These are phyloP conservation scores for Colletotrichum paranaense DNA, from an alignment of 2,329 filamentous ascomycete species.

Conservation along the genomic window DNA sequence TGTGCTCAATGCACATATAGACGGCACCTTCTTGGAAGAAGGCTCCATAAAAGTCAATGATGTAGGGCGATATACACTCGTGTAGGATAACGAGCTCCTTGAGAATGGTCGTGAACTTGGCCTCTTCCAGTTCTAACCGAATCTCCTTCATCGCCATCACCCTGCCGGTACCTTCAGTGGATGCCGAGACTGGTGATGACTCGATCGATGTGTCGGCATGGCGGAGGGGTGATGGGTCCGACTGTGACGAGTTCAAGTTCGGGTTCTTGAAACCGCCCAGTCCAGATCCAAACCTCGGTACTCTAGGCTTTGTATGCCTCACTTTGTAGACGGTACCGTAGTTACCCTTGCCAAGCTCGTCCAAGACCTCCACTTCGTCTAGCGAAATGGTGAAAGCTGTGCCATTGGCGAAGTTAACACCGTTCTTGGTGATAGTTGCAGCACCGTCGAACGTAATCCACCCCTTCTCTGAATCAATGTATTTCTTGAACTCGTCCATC, in stretches of 20 bases:
- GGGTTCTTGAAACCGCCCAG: conserved; percentile 60
- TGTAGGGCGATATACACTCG: conserved; percentile 93
- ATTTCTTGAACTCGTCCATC: conserved; percentile 75
- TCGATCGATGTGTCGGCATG: conserved; percentile 42
- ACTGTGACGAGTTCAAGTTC: conserved; percentile 50
- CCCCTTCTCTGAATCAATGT: conserved; percentile 91
- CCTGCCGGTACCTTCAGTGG: conserved; percentile 68
- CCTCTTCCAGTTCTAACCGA: conserved; percentile 92
- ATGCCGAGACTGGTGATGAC: conserved; percentile 40
- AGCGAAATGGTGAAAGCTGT: conserved; percentile 93
- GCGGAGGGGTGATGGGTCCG: conserved; percentile 48
- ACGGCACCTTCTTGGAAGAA: conserved; percentile 99
- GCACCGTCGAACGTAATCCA: conserved; percentile 94
- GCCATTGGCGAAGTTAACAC: conserved; percentile 92
- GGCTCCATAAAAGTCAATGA: conserved; percentile 98
- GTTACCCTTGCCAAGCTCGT: conserved; percentile 96
- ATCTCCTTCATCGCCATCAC: conserved; percentile 99
- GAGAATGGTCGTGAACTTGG: conserved; percentile 95
- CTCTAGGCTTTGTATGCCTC: conserved; percentile 77
- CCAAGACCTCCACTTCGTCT: conserved; percentile 92
- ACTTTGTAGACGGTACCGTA: conserved; percentile 99
- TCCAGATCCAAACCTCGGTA: conserved; percentile 69
- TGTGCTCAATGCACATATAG: conserved; percentile 99
- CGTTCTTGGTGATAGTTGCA: conserved; percentile 86
- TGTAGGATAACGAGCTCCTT: conserved; percentile 98